Conservation (phyloP, 2,329 filamentous ascomycete genomes). For the Ophiocordyceps camponoti-saundersi region DNA sequence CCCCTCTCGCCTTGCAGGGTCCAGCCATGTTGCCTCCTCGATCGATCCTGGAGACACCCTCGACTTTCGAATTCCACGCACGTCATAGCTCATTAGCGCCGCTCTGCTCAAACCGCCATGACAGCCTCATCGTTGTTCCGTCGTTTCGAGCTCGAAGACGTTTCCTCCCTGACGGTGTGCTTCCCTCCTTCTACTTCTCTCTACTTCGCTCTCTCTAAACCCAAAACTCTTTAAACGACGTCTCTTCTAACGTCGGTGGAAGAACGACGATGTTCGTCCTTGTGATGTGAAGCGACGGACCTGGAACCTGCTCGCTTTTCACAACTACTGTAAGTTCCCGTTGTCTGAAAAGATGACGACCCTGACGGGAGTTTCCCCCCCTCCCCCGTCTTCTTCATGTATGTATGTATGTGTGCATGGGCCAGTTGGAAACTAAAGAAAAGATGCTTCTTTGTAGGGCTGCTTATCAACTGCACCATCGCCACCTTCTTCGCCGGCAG, state of each 20-base stretch:
- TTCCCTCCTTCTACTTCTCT: not conserved
- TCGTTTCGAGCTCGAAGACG: not conserved
- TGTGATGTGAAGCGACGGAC: slow-evolving; percentile 23
- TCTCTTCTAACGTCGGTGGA: not conserved
- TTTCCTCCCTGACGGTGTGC: slow-evolving; percentile 1
- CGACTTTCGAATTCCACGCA: not conserved
- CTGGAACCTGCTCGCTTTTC: slow-evolving; percentile 24
- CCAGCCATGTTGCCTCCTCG: not conserved
- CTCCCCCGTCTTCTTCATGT: not conserved
- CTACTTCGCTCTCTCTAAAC: too few species aligned
- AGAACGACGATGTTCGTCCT: slow-evolving; percentile 34
- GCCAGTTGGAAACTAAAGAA: slow-evolving; percentile 10
- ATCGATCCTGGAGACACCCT: not conserved
- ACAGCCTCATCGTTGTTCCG: not conserved
- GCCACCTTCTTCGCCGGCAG: slow-evolving; percentile 22
- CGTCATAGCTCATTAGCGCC: not conserved
- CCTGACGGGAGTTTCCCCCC: too few species aligned
- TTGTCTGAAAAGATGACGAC: too few species aligned
- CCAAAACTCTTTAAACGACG: too few species aligned
- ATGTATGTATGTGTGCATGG: slow-evolving; percentile 14
- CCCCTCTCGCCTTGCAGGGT: not conserved
- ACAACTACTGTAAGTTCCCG: slow-evolving; percentile 21
- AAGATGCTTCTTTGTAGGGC: slow-evolving; percentile 12
- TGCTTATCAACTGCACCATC: slow-evolving; percentile 28
- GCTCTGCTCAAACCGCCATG: not conserved